Evolutionary conservation across 805 yeast genomes (phyloP).

Genomic region (Isabelozyma heimii): DNA sequence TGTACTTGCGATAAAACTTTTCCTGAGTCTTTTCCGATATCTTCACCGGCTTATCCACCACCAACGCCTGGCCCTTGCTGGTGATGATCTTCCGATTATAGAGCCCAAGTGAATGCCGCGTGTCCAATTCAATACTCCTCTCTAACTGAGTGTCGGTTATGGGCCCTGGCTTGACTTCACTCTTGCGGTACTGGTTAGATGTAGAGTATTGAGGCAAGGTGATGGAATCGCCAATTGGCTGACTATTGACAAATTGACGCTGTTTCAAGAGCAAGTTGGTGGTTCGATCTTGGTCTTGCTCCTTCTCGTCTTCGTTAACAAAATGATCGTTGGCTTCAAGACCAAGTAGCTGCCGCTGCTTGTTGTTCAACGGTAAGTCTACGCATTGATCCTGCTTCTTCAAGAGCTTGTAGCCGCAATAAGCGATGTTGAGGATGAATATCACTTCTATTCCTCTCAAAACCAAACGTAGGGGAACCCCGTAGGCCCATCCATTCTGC

Average conservation of each 20-base stretch:
- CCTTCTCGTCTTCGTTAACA: background rate
- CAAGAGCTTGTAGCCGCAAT: conserved; percentile 24
- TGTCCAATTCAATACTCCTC: no score
- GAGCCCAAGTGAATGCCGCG: no score
- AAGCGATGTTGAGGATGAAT: conserved; percentile 22
- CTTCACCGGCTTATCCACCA: no score
- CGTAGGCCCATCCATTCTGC: background rate
- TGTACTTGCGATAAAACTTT: no score
- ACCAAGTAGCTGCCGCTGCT: conserved; percentile 48
- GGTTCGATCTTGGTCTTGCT: background rate
- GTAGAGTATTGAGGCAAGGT: no score
- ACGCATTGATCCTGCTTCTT: conserved; percentile 48
- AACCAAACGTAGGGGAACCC: conserved; percentile 2
- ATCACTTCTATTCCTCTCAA: conserved; percentile 3
- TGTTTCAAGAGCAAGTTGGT: background rate
- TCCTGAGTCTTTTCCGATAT: no score
- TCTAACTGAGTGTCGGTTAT: no score
- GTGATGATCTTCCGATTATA: no score
- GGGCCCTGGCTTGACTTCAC: no score
- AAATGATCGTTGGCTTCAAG: conserved; percentile 13
- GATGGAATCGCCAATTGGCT: no score
- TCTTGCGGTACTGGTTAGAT: no score
- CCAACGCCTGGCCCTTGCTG: no score
- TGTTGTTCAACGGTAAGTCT: conserved; percentile 47
- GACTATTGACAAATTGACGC: background rate